phyloP scores from a whole-genome alignment of 805 yeast genomes.

The Candida krabiensis region DNA sequence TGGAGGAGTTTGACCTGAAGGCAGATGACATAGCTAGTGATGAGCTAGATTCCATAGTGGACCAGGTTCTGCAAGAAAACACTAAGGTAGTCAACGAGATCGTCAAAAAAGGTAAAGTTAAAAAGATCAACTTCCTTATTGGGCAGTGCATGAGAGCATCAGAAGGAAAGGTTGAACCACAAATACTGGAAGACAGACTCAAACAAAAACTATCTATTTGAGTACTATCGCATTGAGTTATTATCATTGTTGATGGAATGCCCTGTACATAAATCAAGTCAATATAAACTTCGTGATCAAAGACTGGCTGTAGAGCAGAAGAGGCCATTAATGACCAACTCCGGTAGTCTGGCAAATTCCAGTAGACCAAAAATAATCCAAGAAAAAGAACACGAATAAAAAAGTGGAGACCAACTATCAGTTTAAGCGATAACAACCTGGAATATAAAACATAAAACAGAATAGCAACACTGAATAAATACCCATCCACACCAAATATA shows the following conservation, averaged over 20 bases:
- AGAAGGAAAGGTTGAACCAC: constrained; percentile 55
- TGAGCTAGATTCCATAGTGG: constrained; percentile 30
- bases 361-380: background rate
- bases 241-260: background rate
- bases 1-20: constrained; percentile 53
- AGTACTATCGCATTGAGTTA: background rate
- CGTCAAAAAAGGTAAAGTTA: constrained; percentile 53
- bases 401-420: background rate
- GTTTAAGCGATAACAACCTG: constrained; percentile 1
- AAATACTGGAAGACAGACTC: constrained; percentile 24
- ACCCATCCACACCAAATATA: background rate
- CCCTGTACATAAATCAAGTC: constrained; percentile 1
- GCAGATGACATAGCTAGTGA: constrained; percentile 37
- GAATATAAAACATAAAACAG: constrained; percentile 4
- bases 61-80: constrained; percentile 40
- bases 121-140: constrained; percentile 71
- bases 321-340: too few species aligned
- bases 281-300: constrained; percentile 1
- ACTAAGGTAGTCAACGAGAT: constrained; percentile 59
- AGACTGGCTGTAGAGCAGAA: background rate
- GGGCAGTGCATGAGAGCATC: constrained; percentile 84
- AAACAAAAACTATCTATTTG: constrained; percentile 20
- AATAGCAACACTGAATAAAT: constrained; percentile 4
- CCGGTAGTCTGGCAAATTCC: too few species aligned
- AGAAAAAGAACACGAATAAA: constrained; percentile 2